Percentiles rank a stretch among this genome's conserved stretches.
These are phyloP conservation scores for Gossypium davidsonii DNA, from an alignment of 441 rosid species.

Conservation along the genomic window DNA sequence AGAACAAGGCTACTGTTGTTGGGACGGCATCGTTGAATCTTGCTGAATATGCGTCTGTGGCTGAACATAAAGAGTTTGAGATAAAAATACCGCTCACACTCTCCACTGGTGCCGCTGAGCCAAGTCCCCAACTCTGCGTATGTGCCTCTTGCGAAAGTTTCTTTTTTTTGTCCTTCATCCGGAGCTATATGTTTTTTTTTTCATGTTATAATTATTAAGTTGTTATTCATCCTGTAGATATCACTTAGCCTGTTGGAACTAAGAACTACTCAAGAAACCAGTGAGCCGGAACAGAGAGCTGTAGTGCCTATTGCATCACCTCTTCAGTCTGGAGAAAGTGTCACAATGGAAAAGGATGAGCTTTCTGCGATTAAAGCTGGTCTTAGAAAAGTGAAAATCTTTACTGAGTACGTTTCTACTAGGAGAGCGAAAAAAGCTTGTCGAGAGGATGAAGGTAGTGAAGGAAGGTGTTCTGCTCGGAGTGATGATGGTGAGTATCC, in stretches of 20 bases:
- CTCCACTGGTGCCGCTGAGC: conserved; percentile 39
- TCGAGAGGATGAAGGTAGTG: conserved; percentile 38
- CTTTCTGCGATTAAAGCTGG: conserved; percentile 61
- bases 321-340: conserved; percentile 28
- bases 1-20: conserved; percentile 54
- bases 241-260: conserved; percentile 20
- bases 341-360: conserved; percentile 37
- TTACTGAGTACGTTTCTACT: conserved; percentile 17
- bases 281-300: conserved; percentile 24
- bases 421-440: conserved; percentile 41
- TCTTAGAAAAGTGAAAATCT: conserved; percentile 55
- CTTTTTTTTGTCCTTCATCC: neutral
- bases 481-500: conserved; percentile 36
- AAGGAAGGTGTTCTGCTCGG: conserved; percentile 33
- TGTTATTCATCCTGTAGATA: conserved; percentile 36
- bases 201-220: neutral
- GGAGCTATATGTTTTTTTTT: neutral
- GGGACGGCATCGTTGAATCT: conserved; percentile 64
- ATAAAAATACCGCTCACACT: conserved; percentile 55
- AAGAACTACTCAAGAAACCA: conserved; percentile 36
- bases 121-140: conserved; percentile 57
- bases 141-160: conserved; percentile 8
- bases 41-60: conserved; percentile 65
- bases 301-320: conserved; percentile 33
- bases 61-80: conserved; percentile 61